phyloP scores from a whole-genome alignment of 345 rosid genomes.

The Dimocarpus longan region DNA sequence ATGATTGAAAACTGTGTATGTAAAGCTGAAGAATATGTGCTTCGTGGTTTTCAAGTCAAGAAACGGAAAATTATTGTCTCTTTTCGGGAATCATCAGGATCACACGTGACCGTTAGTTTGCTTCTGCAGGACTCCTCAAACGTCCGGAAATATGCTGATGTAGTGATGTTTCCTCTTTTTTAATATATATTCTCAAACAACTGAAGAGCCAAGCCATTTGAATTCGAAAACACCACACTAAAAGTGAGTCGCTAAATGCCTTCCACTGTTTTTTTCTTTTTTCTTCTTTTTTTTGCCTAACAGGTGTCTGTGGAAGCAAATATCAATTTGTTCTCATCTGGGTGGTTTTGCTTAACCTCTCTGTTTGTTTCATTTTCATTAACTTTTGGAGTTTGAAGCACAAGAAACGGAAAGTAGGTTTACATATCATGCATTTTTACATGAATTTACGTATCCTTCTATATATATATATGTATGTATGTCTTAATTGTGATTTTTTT shows the following conservation, averaged over 20 bases:
- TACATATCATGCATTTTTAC: not conserved
- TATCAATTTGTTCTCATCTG: not conserved
- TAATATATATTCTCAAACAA: not conserved
- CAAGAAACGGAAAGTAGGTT: constrained; percentile 3
- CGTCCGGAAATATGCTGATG: not conserved
- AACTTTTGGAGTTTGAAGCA: not conserved
- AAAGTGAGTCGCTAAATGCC: not conserved
- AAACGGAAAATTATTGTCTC: not conserved
- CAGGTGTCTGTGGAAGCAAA: not conserved
- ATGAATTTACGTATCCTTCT: not conserved
- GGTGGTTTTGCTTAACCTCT: not conserved
- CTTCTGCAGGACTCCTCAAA: constrained; percentile 3
- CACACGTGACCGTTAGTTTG: constrained; percentile 17
- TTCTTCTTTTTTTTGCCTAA: not conserved
- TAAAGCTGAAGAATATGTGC: not conserved
- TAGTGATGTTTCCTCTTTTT: not conserved
- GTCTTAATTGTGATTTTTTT: not conserved
- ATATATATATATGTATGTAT: not conserved
- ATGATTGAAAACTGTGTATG: not conserved
- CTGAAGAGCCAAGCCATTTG: constrained; percentile 11
- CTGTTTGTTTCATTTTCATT: not conserved
- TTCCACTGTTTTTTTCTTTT: not conserved
- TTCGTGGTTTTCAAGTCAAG: constrained; percentile 37
- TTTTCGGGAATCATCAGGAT: not conserved
- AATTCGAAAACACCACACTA: constrained; percentile 9